A percentile compares a stretch with the other conserved stretches of the same genome.
Conservation (phyloP, 2,329 filamentous ascomycete genomes). For the Metarhizium rileyi region DNA sequence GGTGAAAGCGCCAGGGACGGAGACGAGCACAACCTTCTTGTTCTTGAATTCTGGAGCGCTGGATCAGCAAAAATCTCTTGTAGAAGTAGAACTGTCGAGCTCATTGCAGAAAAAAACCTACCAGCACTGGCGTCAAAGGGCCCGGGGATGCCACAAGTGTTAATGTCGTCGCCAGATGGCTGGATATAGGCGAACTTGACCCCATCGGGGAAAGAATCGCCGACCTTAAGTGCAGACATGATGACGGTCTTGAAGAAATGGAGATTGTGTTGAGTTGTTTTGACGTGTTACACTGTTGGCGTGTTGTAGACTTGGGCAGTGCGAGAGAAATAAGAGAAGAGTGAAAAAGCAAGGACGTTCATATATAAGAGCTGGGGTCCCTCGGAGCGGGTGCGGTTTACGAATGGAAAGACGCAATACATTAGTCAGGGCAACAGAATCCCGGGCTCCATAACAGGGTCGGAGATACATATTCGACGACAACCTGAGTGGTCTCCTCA, state of each 20-base stretch:
- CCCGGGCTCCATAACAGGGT: neutral
- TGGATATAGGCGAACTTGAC: constrained; percentile 80
- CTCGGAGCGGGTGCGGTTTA: neutral
- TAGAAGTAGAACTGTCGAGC: neutral
- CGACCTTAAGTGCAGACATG: constrained; percentile 62
- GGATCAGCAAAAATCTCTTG: neutral
- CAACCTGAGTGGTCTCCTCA: neutral
- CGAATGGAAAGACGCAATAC: neutral
- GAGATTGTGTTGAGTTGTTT: neutral
- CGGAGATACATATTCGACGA: neutral
- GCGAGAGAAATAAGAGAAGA: neutral
- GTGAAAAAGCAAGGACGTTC: neutral
- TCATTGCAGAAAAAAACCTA: constrained; percentile 21
- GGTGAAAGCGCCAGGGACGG: constrained; percentile 67
- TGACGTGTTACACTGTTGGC: neutral
- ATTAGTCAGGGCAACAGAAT: neutral
- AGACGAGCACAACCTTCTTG: constrained; percentile 47
- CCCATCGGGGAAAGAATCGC: constrained; percentile 73
- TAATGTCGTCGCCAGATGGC: constrained; percentile 63
- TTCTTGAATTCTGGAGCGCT: constrained; percentile 38
- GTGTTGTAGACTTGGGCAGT: neutral
- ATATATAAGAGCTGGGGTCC: neutral
- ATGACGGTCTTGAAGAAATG: constrained; percentile 1
- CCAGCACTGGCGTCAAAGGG: constrained; percentile 71
- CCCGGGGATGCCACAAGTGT: constrained; percentile 67